Base-by-base conservation (phyloP, 169 alveolate genomes). In the Fabrea salina region DNA sequence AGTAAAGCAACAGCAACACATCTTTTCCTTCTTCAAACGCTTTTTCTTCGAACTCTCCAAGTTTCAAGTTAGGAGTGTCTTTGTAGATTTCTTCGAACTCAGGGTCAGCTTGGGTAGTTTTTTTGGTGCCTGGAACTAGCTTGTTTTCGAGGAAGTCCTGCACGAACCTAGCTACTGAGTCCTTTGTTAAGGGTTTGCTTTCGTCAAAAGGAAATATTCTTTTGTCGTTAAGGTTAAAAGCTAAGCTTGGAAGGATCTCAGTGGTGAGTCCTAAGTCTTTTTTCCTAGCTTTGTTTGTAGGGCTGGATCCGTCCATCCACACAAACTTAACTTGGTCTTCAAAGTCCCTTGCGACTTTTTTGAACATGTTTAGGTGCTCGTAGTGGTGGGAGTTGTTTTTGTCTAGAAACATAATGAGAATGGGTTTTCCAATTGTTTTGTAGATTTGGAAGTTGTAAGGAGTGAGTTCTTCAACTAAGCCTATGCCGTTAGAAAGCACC, bases 11-110 rank as follows among this genome's bases (percentile, higher is more conserved):
- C n/a, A 68, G n/a, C 2, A 44, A 1, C 8, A 43, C 78, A 39
- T 68, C 78, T 41, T 16, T 41, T 19, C 78, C 78, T 68, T 68
- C 78, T n/a, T 11, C 22, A n/a, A 68, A 43, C 16, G 39, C 78
- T 19, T n/a, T 8, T n/a, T 68, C 41, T 1, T 68, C 61, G 44
- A 68, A 68, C n/a, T 37, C 54, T 33, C 37, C 53, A 44, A 44
- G 53, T 11, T 11, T 11, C 11, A 44, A 11, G 16, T 44, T 44
- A 19, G 27, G 37, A 3, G 68, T 56, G 49, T 56, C 68, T 27
- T 56, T 27, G 25, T 22, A 56, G 11, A 11, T 27, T 3, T n/a
- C 27, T 56, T 56, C 68, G n/a, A 56, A 22, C 27, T 22, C 27
- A 56, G 27, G 16, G 27, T 56, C 68, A 13, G 44, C 25, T 54